phyloP scores from a whole-genome alignment of 2,329 filamentous ascomycete species.

The Xylariaceae sp. region DNA sequence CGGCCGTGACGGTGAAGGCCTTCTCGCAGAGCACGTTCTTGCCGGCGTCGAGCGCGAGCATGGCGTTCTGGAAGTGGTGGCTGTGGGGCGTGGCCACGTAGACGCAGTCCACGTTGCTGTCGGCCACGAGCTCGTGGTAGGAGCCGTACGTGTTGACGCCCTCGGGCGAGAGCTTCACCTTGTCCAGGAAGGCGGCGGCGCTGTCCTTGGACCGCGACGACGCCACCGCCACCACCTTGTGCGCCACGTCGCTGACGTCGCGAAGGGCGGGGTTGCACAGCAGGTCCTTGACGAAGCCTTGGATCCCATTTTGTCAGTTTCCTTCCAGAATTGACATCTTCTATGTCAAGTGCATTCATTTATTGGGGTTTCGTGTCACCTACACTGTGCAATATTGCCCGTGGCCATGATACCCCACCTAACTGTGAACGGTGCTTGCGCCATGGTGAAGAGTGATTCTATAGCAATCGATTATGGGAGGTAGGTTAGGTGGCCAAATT shows the following conservation, averaged over 20 bases:
- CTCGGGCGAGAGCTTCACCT: slow-evolving; percentile 58
- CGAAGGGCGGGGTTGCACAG: slow-evolving; percentile 67
- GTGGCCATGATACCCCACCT: slow-evolving; percentile 59
- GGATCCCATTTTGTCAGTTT: not conserved
- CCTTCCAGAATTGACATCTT: too few relatives aligned
- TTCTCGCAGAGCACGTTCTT: slow-evolving; percentile 92
- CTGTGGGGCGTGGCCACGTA: slow-evolving; percentile 89
- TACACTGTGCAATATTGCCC: slow-evolving; percentile 53
- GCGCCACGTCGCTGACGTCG: slow-evolving; percentile 64
- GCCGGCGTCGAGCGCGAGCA: slow-evolving; percentile 75
- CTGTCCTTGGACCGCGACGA: slow-evolving; percentile 68
- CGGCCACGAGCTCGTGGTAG: slow-evolving; percentile 74
- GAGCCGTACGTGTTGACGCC: slow-evolving; percentile 70
- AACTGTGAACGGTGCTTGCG: slow-evolving; percentile 40
- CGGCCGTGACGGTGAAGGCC: slow-evolving; percentile 77
- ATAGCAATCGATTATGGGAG: slow-evolving; percentile 2
- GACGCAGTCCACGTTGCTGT: slow-evolving; percentile 75
- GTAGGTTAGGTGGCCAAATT: too few relatives aligned
- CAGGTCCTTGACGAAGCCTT: slow-evolving; percentile 66
- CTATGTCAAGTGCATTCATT: too few relatives aligned
- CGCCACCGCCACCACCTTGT: slow-evolving; percentile 73
- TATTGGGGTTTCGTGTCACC: slow-evolving; percentile 26
- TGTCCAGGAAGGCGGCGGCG: slow-evolving; percentile 67
- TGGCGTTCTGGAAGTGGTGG: slow-evolving; percentile 87
- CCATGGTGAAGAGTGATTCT: too few relatives aligned